These are phyloP conservation scores for Poa pratensis DNA, from an alignment of 176 grass and related monocot species.

Conservation along the genomic window DNA sequence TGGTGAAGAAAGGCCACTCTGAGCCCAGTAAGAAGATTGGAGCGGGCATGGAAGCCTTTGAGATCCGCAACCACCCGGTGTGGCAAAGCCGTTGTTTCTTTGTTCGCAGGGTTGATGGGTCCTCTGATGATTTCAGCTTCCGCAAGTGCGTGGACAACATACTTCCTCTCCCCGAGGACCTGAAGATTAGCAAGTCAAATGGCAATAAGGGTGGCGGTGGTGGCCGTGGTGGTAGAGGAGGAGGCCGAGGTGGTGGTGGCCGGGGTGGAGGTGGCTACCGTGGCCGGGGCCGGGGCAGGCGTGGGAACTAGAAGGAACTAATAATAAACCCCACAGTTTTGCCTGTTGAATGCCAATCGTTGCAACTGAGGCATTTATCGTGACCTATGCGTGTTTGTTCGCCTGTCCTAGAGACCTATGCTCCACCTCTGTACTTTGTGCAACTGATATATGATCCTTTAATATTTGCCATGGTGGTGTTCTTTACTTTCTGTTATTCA, in stretches of 20 bases:
- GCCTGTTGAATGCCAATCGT: background rate
- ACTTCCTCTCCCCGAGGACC: constrained; percentile 79
- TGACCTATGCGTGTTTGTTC: background rate
- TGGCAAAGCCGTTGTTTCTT: constrained; percentile 91
- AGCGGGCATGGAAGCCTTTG: constrained; percentile 73
- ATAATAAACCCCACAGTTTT: constrained; percentile 30
- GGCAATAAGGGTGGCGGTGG: constrained; percentile 43
- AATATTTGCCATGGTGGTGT: background rate
- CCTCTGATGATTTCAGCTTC: constrained; percentile 89
- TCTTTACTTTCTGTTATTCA: background rate
- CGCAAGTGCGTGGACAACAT: constrained; percentile 90
- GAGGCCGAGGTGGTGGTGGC: constrained; percentile 43
- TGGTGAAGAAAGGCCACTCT: constrained; percentile 79
- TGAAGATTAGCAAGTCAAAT: constrained; percentile 56
- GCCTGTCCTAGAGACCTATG: constrained; percentile 18
- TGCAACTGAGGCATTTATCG: constrained; percentile 8
- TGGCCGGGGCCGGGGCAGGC: constrained; percentile 55
- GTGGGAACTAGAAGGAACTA: constrained; percentile 24
- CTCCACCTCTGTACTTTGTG: background rate
- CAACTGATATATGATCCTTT: constrained; percentile 37
- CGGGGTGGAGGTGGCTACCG: constrained; percentile 45
- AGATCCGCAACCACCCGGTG: constrained; percentile 72
- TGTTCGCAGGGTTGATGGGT: constrained; percentile 66
- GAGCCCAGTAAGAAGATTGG: constrained; percentile 83
- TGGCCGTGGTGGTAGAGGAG: constrained; percentile 42